These are phyloP conservation scores for Myxozyma nipponensis DNA, from an alignment of 805 yeast genomes.

Conservation along the genomic window DNA sequence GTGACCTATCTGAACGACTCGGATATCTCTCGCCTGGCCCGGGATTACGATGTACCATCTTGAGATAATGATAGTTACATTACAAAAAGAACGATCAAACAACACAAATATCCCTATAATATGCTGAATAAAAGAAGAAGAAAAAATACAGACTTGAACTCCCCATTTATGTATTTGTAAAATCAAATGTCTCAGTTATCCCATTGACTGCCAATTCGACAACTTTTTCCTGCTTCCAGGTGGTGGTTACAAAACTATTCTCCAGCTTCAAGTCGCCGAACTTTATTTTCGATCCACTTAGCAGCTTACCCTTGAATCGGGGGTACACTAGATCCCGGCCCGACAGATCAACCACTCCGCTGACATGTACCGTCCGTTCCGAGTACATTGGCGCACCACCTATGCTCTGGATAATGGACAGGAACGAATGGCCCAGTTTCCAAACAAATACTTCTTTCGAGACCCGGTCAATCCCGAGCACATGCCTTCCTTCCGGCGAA, in stretches of 20 bases:
- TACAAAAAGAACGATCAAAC: background rate
- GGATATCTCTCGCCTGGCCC: too few species aligned
- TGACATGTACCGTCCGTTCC: slow-evolving; percentile 1
- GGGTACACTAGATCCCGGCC: slow-evolving; percentile 24
- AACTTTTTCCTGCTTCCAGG: slow-evolving; percentile 23
- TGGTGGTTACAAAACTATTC: slow-evolving; percentile 5
- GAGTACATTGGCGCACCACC: slow-evolving; percentile 11
- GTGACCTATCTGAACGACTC: too few species aligned
- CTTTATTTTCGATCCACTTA: background rate
- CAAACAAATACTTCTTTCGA: slow-evolving; percentile 22
- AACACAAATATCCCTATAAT: too few species aligned
- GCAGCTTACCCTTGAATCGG: slow-evolving; percentile 20
- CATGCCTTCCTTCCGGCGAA: slow-evolving; percentile 30
- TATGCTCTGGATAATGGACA: slow-evolving; percentile 27
- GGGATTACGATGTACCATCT: too few species aligned
- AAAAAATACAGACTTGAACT: background rate
- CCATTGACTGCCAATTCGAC: slow-evolving; percentile 12
- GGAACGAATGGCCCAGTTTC: slow-evolving; percentile 29
- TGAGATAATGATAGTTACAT: background rate
- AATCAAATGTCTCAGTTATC: slow-evolving; percentile 17
- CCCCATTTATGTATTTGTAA: slow-evolving; percentile 10
- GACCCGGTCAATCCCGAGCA: slow-evolving; percentile 23
- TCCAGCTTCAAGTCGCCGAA: slow-evolving; percentile 14
- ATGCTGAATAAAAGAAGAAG: background rate
- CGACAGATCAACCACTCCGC: slow-evolving; percentile 12